Conservation (phyloP, 2,329 filamentous ascomycete species). For the Fusarium sp. region DNA sequence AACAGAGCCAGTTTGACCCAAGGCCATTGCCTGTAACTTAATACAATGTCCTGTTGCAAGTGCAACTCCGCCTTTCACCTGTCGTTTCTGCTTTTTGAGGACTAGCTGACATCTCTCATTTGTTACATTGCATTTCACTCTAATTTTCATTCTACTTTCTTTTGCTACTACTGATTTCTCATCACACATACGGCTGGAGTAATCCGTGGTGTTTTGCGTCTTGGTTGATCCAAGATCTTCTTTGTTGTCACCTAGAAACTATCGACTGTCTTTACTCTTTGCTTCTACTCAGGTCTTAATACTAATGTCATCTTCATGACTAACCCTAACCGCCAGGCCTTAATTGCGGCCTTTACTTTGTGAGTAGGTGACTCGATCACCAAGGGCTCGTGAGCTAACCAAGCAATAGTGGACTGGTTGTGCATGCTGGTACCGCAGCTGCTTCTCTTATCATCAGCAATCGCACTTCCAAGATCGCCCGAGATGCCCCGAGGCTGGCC, state of each 20-base stretch:
- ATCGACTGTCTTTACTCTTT: constrained; percentile 48
- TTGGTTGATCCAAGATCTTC: constrained; percentile 37
- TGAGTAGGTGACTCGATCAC: constrained; percentile 47
- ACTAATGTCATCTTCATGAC: constrained; percentile 55
- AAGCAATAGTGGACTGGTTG: constrained; percentile 60
- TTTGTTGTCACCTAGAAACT: constrained; percentile 22
- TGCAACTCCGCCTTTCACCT: constrained; percentile 28
- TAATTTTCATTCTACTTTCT: constrained; percentile 26
- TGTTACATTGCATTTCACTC: constrained; percentile 26
- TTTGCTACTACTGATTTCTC: constrained; percentile 27
- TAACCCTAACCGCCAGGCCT: constrained; percentile 58
- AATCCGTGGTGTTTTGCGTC: constrained; percentile 27
- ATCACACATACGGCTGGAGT: constrained; percentile 29
- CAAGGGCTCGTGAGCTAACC: constrained; percentile 42
- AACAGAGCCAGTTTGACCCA: constrained; percentile 46
- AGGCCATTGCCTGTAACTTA: constrained; percentile 39
- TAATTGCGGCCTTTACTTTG: constrained; percentile 67
- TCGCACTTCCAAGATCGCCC: constrained; percentile 61
- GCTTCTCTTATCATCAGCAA: constrained; percentile 60
- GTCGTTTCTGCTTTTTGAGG: constrained; percentile 15
- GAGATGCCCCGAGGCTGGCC: constrained; percentile 72
- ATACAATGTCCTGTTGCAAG: constrained; percentile 35
- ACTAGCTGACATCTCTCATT: constrained; percentile 15
- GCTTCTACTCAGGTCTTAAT: constrained; percentile 47
- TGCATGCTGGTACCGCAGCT: constrained; percentile 62